Conservation (phyloP, 1,139 yeast species). For the Kodamaea sp. region DNA sequence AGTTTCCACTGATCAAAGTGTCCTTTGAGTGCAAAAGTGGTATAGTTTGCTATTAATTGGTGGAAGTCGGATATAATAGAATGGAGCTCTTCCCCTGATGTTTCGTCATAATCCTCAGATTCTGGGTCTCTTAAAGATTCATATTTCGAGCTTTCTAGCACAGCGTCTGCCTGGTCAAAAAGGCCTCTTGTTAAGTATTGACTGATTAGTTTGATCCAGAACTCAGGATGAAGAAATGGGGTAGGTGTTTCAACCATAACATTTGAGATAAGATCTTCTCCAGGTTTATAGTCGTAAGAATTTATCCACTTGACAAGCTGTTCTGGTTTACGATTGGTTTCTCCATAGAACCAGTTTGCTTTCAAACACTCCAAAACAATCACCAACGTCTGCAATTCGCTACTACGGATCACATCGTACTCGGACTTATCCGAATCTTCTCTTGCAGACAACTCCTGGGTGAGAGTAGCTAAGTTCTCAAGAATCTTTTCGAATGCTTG, state of each 20-base stretch:
- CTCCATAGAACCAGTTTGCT: constrained; percentile 50
- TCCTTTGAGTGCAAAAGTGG: constrained; percentile 41
- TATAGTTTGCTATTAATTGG: constrained; percentile 40
- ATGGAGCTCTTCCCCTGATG: constrained; percentile 28
- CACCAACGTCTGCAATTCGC: constrained; percentile 37
- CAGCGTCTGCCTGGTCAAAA: constrained; percentile 54
- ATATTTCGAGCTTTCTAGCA: constrained; percentile 43
- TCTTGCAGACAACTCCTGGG: constrained; percentile 9
- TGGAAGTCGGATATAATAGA: constrained; percentile 51
- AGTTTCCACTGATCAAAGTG: constrained; percentile 54
- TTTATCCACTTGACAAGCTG: constrained; percentile 63
- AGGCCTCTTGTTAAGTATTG: constrained; percentile 66
- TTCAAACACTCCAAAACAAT: constrained; percentile 59
- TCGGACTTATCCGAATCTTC: constrained; percentile 18
- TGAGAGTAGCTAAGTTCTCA: constrained; percentile 25
- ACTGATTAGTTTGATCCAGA: constrained; percentile 63
- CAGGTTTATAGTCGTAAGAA: constrained; percentile 63
- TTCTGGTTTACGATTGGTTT: constrained; percentile 46
- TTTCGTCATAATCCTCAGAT: too few relatives aligned
- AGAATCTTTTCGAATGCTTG: constrained; percentile 19
- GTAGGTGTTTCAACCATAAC: constrained; percentile 43
- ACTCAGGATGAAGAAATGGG: constrained; percentile 56
- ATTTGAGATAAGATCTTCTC: constrained; percentile 46
- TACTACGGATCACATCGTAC: constrained; percentile 3
- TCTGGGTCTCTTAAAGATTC: constrained; percentile 22